Evolutionary conservation across 2,329 filamentous ascomycete species (phyloP).

Genomic region (Diaporthe capsici): DNA sequence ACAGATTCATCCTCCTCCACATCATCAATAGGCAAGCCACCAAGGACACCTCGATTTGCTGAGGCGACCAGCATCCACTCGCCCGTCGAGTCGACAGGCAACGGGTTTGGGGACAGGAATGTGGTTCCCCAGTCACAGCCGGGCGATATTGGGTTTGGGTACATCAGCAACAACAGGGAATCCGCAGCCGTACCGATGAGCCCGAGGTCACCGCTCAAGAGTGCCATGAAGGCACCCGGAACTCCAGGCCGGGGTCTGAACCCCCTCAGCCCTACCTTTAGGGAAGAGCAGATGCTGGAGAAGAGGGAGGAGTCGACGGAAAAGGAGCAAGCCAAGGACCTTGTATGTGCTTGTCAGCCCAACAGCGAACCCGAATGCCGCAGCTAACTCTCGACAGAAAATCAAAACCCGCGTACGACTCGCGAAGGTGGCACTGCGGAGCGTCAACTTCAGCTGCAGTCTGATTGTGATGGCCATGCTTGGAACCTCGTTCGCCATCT

Average conservation of each 20-base stretch:
- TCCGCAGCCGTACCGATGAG: constrained; percentile 74
- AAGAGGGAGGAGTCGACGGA: constrained; percentile 86
- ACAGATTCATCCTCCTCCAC: constrained; percentile 66
- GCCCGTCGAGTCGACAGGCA: constrained; percentile 71
- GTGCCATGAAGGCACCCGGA: constrained; percentile 88
- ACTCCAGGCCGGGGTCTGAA: constrained; percentile 83
- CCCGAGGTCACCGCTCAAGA: constrained; percentile 87
- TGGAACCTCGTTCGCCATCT: constrained; percentile 89
- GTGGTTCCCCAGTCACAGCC: constrained; percentile 77
- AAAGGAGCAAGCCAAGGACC: constrained; percentile 86
- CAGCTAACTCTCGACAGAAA: constrained; percentile 72
- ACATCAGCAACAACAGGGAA: constrained; percentile 77
- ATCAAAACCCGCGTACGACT: constrained; percentile 91
- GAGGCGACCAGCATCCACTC: constrained; percentile 86
- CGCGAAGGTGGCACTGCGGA: constrained; percentile 94
- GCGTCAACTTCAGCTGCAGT: constrained; percentile 97
- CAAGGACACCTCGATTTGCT: constrained; percentile 83
- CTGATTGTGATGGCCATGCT: constrained; percentile 95
- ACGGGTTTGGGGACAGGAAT: constrained; percentile 57
- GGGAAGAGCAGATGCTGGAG: constrained; percentile 88
- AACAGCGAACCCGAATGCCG: neutral
- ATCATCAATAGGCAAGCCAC: constrained; percentile 72
- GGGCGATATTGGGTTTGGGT: constrained; percentile 92
- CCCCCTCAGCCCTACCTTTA: constrained; percentile 91
- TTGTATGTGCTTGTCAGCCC: constrained; percentile 72